Evolutionary conservation across 139 green algal species (phyloP).

Genomic region (Ulvella scutata): DNA sequence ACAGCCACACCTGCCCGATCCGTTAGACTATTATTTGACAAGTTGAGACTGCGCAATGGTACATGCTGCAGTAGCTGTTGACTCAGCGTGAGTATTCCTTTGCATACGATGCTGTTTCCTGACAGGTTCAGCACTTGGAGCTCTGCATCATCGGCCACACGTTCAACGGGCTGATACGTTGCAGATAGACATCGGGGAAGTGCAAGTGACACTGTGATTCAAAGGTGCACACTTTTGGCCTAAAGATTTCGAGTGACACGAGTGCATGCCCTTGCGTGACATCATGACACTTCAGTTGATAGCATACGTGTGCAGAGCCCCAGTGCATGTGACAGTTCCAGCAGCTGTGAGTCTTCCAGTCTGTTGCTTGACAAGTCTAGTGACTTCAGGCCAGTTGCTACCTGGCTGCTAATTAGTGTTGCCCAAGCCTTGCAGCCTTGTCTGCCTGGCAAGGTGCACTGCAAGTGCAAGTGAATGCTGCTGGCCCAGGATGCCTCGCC

Average conservation of each 20-base stretch:
- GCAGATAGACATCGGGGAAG: no score
- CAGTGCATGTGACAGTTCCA: neutral
- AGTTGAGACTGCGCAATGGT: neutral
- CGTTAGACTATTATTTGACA: neutral
- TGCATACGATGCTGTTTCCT: neutral
- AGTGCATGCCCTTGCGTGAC: no score
- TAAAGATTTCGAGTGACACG: no score
- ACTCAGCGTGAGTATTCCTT: neutral
- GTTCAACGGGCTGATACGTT: no score
- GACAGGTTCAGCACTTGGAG: neutral
- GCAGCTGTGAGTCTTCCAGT: neutral
- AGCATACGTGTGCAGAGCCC: neutral
- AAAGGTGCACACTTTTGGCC: no score
- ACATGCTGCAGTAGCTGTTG: neutral
- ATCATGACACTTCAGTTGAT: neutral
- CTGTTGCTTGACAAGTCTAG: neutral
- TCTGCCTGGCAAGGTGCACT: neutral
- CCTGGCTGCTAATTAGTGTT: neutral
- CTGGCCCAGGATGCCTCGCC: no score
- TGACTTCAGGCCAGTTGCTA: neutral
- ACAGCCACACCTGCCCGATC: neutral
- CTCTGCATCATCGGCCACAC: no score
- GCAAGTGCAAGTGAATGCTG: neutral
- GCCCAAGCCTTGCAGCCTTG: neutral
- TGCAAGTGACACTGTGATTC: no score